These are phyloP conservation scores for Colletotrichum musae DNA, from an alignment of 2,329 filamentous ascomycete genomes.

Conservation along the genomic window DNA sequence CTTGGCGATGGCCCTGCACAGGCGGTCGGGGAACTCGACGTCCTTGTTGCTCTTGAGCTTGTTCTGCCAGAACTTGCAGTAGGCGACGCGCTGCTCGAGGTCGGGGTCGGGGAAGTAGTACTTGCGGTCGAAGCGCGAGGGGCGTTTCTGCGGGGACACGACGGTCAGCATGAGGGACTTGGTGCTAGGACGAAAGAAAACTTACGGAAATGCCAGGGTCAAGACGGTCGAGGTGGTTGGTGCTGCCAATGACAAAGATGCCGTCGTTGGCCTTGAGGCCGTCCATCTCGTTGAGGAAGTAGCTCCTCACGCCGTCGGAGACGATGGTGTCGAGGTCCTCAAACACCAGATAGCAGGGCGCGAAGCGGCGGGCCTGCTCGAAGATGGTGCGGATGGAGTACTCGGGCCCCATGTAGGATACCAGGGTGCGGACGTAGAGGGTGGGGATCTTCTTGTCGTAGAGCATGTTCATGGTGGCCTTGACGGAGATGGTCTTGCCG, in stretches of 20 bases:
- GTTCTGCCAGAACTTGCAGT: constrained; percentile 74
- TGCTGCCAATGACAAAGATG: constrained; percentile 78
- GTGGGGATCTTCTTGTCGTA: constrained; percentile 70
- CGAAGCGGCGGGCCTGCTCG: constrained; percentile 70
- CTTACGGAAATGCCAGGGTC: constrained; percentile 74
- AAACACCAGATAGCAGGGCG: constrained; percentile 79
- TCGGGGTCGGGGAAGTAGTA: constrained; percentile 74
- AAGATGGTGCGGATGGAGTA: constrained; percentile 68
- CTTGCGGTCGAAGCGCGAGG: constrained; percentile 77
- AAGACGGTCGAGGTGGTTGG: constrained; percentile 75
- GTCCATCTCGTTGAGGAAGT: constrained; percentile 82
- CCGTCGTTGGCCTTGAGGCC: constrained; percentile 79
- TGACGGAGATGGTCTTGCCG: constrained; percentile 80
- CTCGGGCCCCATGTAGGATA: constrained; percentile 69
- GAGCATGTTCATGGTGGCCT: constrained; percentile 77
- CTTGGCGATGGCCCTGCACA: constrained; percentile 71
- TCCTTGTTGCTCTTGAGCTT: constrained; percentile 70
- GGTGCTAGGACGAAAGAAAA: constrained; percentile 3
- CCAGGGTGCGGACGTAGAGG: constrained; percentile 72
- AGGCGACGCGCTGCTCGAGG: constrained; percentile 67
- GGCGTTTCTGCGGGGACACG: constrained; percentile 64
- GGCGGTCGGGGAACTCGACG: constrained; percentile 72
- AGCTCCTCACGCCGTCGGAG: constrained; percentile 71
- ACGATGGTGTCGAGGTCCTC: constrained; percentile 81
- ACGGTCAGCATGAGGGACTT: not conserved